Evolutionary conservation across 2,329 filamentous ascomycete genomes (phyloP).

Genomic region (Alternaria gansuensis): DNA sequence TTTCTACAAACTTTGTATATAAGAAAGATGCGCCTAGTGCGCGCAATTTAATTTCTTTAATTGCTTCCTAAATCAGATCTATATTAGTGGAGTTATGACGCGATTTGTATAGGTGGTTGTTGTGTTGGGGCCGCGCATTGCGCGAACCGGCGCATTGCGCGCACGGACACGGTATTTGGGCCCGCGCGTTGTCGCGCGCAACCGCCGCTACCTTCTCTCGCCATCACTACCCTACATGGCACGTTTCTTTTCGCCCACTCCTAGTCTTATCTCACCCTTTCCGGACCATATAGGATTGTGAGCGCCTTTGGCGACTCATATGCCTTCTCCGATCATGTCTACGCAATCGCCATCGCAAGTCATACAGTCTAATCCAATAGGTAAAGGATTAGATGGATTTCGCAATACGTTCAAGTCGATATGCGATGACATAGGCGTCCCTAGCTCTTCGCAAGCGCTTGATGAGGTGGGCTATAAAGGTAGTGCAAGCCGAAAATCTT

Average conservation of each 20-base stretch:
- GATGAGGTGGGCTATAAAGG: neutral
- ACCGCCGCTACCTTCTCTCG: neutral
- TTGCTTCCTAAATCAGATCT: no score
- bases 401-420: slow-evolving; percentile 13
- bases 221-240: neutral
- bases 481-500: slow-evolving; percentile 6
- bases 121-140: no score
- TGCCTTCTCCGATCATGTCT: slow-evolving; percentile 13
- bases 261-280: neutral
- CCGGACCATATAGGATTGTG: neutral
- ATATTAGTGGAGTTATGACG: no score
- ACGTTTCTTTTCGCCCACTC: neutral
- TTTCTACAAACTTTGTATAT: no score
- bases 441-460: neutral
- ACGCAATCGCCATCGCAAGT: slow-evolving; percentile 13
- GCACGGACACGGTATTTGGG: no score
- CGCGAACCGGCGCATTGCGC: no score
- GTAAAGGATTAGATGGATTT: slow-evolving; percentile 22
- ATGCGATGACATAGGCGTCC: neutral
- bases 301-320: neutral
- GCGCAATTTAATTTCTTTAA: no score
- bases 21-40: no score
- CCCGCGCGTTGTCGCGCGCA: neutral
- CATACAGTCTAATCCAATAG: slow-evolving; percentile 21
- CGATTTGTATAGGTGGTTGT: no score